These are phyloP conservation scores for Hygrophorus russula DNA, from an alignment of 768 basidiomycete species.

Conservation along the genomic window DNA sequence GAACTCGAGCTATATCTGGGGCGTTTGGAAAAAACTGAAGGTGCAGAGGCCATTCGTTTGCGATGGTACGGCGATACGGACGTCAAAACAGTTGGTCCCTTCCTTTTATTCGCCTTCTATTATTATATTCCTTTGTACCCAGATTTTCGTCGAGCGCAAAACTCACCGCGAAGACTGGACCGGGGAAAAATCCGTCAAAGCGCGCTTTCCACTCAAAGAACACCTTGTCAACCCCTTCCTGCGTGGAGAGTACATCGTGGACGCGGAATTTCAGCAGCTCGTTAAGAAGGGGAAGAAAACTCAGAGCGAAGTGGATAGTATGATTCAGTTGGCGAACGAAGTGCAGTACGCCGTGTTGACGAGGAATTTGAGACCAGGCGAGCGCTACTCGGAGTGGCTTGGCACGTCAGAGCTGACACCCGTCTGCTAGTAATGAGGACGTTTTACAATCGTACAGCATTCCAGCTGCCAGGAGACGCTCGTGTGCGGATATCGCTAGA, in stretches of 20 bases:
- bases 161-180: slow-evolving; percentile 99
- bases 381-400: slow-evolving; percentile 13
- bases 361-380: slow-evolving; percentile 74
- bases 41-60: slow-evolving; percentile 91
- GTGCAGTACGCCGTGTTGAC: slow-evolving; percentile 87
- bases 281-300: slow-evolving; percentile 88
- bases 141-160: slow-evolving; percentile 86
- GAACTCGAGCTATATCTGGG: slow-evolving; percentile 94
- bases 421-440: slow-evolving; percentile 71
- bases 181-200: slow-evolving; percentile 97
- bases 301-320: slow-evolving; percentile 80
- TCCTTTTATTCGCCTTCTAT: background rate
- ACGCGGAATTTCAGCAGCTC: slow-evolving; percentile 81
- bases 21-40: slow-evolving; percentile 95
- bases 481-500: slow-evolving; percentile 97
- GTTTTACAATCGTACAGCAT: slow-evolving; percentile 98
- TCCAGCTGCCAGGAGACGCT: slow-evolving; percentile 98
- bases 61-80: slow-evolving; percentile 94
- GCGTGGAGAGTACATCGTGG: slow-evolving; percentile 84
- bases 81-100: slow-evolving; percentile 55
- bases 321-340: slow-evolving; percentile 96
- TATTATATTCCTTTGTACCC: slow-evolving; percentile 3
- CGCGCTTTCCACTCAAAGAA: slow-evolving; percentile 92
- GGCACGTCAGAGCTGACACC: background rate
- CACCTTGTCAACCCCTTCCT: slow-evolving; percentile 87